Conservation (phyloP, 2,329 filamentous ascomycete genomes). For the Phaeomoniella chlamydospora region DNA sequence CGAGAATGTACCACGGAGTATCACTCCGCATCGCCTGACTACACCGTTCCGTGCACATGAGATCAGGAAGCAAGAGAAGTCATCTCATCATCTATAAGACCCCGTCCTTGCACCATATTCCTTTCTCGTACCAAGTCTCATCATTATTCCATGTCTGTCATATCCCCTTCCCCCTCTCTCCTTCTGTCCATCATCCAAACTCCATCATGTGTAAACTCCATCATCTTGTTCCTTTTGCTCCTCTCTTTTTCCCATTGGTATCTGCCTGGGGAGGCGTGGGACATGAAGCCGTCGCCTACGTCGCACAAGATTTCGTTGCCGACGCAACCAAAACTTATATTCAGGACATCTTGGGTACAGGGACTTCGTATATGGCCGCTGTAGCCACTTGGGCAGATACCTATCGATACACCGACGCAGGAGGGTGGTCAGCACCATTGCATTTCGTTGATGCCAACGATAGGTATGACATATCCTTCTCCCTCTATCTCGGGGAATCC, state of each 20-base stretch:
- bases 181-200: too few species aligned
- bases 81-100: too few species aligned
- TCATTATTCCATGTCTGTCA: too few species aligned
- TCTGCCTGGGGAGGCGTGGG: conserved; percentile 38
- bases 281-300: conserved; percentile 39
- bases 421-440: conserved; percentile 29
- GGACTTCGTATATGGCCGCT: conserved; percentile 31
- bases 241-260: neutral
- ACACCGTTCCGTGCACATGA: too few species aligned
- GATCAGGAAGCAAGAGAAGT: too few species aligned
- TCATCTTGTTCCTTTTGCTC: neutral
- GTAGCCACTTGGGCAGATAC: conserved; percentile 40
- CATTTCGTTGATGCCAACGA: conserved; percentile 40
- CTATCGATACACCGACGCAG: conserved; percentile 33
- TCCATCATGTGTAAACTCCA: conserved; percentile 2
- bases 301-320: conserved; percentile 34
- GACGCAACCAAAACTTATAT: conserved; percentile 28
- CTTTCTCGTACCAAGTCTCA: too few species aligned
- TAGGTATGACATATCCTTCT: conserved; percentile 7
- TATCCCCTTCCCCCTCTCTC: too few species aligned
- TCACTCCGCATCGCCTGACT: too few species aligned
- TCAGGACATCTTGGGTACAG: conserved; percentile 25
- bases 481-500: too few species aligned
- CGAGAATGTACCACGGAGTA: too few species aligned
- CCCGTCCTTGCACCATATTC: too few species aligned